These are phyloP conservation scores for Ormosia emarginata DNA, from an alignment of 306 rosid genomes.

Conservation along the genomic window DNA sequence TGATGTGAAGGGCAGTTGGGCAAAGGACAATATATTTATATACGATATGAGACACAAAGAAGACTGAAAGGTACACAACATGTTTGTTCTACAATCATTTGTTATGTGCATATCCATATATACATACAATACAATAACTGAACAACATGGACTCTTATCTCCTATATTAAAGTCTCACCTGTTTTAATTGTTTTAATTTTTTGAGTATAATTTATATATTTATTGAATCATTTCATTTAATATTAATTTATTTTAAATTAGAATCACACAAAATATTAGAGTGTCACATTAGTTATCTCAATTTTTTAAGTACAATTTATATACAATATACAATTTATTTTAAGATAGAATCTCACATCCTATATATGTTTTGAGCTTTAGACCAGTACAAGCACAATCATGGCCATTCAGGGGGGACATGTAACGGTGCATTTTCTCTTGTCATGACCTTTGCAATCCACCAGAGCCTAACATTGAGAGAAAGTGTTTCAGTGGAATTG, in stretches of 20 bases:
- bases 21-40: constrained; percentile 1
- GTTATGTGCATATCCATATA: not conserved
- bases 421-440: not conserved
- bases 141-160: not conserved
- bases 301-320: too few relatives aligned
- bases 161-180: too few relatives aligned
- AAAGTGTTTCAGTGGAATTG: constrained; percentile 15
- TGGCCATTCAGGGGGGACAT: constrained; percentile 16
- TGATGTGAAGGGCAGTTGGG: constrained; percentile 17
- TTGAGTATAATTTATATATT: too few relatives aligned
- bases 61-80: not conserved
- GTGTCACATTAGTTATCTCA: too few relatives aligned
- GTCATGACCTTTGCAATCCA: not conserved
- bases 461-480: constrained; percentile 8
- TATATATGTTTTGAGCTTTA: not conserved
- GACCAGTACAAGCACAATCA: not conserved
- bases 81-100: constrained; percentile 5
- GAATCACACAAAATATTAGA: too few relatives aligned
- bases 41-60: not conserved
- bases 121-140: constrained; percentile 10
- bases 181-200: too few relatives aligned
- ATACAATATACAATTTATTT: too few relatives aligned
- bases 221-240: too few relatives aligned
- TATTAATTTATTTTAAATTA: too few relatives aligned
- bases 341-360: too few relatives aligned